phyloP scores from a whole-genome alignment of 2,329 filamentous ascomycete species.

The Cladosporium oxysporum region DNA sequence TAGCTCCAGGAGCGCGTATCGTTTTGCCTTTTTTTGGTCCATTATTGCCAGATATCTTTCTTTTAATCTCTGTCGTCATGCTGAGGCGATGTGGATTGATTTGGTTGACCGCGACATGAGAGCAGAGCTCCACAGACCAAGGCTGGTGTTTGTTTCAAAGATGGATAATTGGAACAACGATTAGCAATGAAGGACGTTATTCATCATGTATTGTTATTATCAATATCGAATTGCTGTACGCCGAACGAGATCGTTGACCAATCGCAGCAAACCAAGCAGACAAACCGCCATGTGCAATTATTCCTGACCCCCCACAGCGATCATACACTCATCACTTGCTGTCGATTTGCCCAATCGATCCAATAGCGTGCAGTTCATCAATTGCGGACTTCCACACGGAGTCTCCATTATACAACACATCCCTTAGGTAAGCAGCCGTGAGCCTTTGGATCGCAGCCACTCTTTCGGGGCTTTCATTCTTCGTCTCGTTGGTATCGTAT shows the following conservation, averaged over 20 bases:
- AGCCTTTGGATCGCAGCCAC: constrained; percentile 4
- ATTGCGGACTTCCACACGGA: not conserved
- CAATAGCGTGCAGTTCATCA: constrained; percentile 1
- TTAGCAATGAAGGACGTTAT: not conserved
- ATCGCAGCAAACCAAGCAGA: not conserved
- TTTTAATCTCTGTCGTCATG: too few species aligned
- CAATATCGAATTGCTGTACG: not conserved
- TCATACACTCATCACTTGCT: not conserved
- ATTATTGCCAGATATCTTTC: too few species aligned
- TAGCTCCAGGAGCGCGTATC: too few species aligned
- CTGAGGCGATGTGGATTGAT: not conserved
- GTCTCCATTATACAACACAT: constrained; percentile 1
- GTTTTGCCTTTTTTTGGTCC: too few species aligned
- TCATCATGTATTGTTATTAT: not conserved
- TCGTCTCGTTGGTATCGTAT: constrained; percentile 3
- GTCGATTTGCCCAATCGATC: not conserved
- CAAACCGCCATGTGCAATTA: not conserved
- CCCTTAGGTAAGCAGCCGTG: not conserved
- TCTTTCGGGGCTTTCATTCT: not conserved
- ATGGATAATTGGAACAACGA: not conserved
- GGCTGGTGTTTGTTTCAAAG: too few species aligned
- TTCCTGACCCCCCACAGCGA: not conserved
- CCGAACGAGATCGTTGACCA: not conserved
- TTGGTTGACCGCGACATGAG: not conserved
- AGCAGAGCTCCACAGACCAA: not conserved